Evolutionary conservation across 2,329 filamentous ascomycete genomes (phyloP).

Genomic region (Leptodontidium sp.): DNA sequence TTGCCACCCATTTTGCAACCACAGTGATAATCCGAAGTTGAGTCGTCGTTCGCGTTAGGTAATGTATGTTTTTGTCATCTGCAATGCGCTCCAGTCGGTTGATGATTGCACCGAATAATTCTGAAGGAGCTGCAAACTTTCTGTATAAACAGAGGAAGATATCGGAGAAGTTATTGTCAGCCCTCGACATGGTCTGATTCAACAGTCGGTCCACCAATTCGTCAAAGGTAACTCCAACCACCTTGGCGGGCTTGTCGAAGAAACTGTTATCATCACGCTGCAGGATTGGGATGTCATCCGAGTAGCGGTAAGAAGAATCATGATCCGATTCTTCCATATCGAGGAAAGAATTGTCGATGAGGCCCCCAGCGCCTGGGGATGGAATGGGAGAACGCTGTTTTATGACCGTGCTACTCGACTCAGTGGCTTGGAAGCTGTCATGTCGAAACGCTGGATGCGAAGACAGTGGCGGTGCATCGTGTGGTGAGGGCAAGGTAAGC

Average conservation of each 20-base stretch:
- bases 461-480: conserved; percentile 45
- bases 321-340: conserved; percentile 71
- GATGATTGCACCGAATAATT: conserved; percentile 81
- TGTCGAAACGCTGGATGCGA: conserved; percentile 45
- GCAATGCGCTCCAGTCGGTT: conserved; percentile 76
- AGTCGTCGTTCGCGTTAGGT: conserved; percentile 79
- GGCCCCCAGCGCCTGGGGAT: conserved; percentile 34
- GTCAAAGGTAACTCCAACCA: conserved; percentile 65
- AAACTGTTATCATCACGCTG: conserved; percentile 72
- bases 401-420: conserved; percentile 31
- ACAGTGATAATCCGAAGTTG: conserved; percentile 87
- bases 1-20: conserved; percentile 86
- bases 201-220: conserved; percentile 89
- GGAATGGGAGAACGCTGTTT: conserved; percentile 36
- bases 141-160: conserved; percentile 94
- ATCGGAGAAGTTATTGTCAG: conserved; percentile 87
- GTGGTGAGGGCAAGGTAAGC: conserved; percentile 42
- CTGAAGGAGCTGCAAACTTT: conserved; percentile 85
- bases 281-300: conserved; percentile 72
- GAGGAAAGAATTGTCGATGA: conserved; percentile 40
- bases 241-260: conserved; percentile 60
- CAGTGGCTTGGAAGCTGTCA: conserved; percentile 39
- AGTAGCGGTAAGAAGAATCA: conserved; percentile 68
- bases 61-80: conserved; percentile 70
- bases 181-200: conserved; percentile 80